Evolutionary conservation across 257 asterid genomes (phyloP), one percentile per base, ranked within the genome.

Genomic region (Nicotiana otophora): DNA sequence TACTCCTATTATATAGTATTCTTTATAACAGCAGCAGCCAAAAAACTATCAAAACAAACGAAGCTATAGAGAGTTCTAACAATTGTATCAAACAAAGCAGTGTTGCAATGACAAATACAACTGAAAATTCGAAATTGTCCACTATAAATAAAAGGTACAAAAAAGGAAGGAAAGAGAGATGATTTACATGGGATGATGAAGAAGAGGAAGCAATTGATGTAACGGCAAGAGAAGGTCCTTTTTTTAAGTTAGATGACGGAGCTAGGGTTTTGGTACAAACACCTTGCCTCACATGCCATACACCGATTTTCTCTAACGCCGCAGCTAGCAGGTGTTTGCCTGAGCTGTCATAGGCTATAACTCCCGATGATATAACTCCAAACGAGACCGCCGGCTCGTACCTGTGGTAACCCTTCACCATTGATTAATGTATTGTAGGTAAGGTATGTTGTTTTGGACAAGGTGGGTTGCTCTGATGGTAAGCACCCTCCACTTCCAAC

Each of bases 261-360:
- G 92, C 84, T 10, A 95, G 90, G 39, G 90, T 77, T 62, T 90
- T 93, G 69, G 92, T 85, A 83, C 97, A 92, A 76, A 91, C 78
- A 66, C 98, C 97, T 86, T 92, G 97, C 11, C 99, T 94, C 28
- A 91, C 92, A 89, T 95, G 91, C 99, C 99, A 95, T 62, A 92
- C 87, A 58, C 94, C 91, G 53, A 93, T 89, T 84, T 92, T 95
- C 90, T 95, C 99, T 23, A 95, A 83, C 67, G 93, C 98, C 85
- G 91, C 93, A 68, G 95, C 93, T 68, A 93, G 58, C 15, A 95
- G 86, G 86, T 90, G 91, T 84, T 90, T 92, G 87, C 99, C 99
- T 84, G 98, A 90, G 90, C 86, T 89, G 84, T 95, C 97, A 78
- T 90, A 91, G 0, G 91, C 36, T 72, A 95, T 90, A 78, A 93